phyloP scores from a whole-genome alignment of 352 stramenopile genomes.

The Phytophthora agathidicida region DNA sequence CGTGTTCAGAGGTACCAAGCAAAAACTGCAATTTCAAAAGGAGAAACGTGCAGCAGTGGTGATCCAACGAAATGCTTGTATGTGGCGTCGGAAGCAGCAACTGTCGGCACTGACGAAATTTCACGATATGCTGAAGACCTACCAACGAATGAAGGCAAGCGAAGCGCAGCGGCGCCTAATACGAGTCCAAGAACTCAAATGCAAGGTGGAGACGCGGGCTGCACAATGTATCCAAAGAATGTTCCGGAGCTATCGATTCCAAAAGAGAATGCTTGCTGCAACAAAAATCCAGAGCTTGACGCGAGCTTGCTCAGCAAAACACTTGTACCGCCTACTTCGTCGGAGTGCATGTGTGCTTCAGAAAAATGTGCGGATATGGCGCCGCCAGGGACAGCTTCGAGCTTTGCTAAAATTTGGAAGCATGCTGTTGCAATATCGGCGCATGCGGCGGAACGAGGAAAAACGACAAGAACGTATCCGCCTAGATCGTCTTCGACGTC shows the following conservation, averaged over 20 bases:
- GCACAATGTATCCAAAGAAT: conserved; percentile 18
- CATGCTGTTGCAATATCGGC: conserved; percentile 39
- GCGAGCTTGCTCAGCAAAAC: conserved; percentile 24
- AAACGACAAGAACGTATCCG: conserved; percentile 35
- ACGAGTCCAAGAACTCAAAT: conserved; percentile 17
- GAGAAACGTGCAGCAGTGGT: conserved; percentile 23
- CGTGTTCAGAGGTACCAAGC: conserved; percentile 29
- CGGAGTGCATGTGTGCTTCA: conserved; percentile 35
- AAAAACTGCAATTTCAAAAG: conserved; percentile 28
- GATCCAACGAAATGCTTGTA: conserved; percentile 49
- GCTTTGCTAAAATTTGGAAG: conserved; percentile 38
- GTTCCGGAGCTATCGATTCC: conserved; percentile 21
- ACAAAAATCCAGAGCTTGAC: conserved; percentile 39
- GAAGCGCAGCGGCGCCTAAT: conserved; percentile 24
- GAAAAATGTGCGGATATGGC: conserved; percentile 47
- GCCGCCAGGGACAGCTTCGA: conserved; percentile 37
- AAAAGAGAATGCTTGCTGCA: conserved; percentile 33
- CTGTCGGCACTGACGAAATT: conserved; percentile 40
- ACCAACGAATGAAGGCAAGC: conserved; percentile 36
- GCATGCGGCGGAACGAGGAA: conserved; percentile 34
- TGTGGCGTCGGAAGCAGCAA: conserved; percentile 43
- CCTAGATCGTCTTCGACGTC: conserved; percentile 13
- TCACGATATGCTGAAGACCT: conserved; percentile 44
- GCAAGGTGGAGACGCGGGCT: conserved; percentile 29
- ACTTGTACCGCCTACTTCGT: conserved; percentile 18